phyloP scores from a whole-genome alignment of 2,329 filamentous ascomycete species.

The Clonostachys byssicola region DNA sequence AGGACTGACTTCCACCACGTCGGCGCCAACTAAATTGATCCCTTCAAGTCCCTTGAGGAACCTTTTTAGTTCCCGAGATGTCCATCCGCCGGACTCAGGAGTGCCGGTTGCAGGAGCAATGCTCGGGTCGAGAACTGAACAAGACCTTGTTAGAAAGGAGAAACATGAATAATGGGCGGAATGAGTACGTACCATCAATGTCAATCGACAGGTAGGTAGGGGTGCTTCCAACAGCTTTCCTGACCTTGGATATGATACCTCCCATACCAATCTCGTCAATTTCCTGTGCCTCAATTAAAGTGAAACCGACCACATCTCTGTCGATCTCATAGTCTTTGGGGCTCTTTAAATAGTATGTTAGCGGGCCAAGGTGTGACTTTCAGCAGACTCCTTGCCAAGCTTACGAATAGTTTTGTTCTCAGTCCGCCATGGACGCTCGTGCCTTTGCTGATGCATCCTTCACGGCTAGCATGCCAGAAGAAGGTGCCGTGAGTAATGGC shows the following conservation, averaged over 20 bases:
- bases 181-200: constrained; percentile 53
- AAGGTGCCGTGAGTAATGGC: constrained; percentile 77
- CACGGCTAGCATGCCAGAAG: constrained; percentile 78
- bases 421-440: constrained; percentile 76
- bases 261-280: constrained; percentile 72
- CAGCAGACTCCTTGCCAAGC: constrained; percentile 5
- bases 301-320: constrained; percentile 65
- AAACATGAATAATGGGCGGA: too few relatives aligned
- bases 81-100: constrained; percentile 82
- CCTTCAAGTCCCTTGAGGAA: constrained; percentile 74
- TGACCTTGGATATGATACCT: constrained; percentile 64
- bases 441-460: constrained; percentile 70
- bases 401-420: constrained; percentile 65
- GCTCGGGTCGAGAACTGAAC: constrained; percentile 55
- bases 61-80: constrained; percentile 73
- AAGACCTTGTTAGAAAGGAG: too few relatives aligned
- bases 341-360: constrained; percentile 20
- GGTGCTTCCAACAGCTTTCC: constrained; percentile 63
- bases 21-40: constrained; percentile 77
- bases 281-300: constrained; percentile 70
- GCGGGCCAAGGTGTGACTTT: too few relatives aligned
- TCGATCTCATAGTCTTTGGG: constrained; percentile 67
- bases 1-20: constrained; percentile 80
- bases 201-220: constrained; percentile 73
- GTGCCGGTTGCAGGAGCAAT: constrained; percentile 67